Evolutionary conservation across 306 rosid genomes (phyloP), one percentile per base, ranked within the genome.

Genomic region (Rosa persica): DNA sequence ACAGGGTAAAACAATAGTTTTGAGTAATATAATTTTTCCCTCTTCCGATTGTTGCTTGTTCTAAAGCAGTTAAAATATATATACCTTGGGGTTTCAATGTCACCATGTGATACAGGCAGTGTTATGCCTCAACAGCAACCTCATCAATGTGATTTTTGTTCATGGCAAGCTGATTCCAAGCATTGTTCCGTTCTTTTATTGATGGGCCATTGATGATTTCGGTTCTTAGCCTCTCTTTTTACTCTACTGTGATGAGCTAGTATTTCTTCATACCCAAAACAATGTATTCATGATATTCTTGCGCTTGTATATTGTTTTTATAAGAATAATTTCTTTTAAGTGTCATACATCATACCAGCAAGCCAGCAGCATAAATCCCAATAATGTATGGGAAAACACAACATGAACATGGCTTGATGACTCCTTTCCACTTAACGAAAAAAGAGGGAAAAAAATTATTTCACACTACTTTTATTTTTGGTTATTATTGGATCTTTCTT

Each of bases 31-130:
- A 22, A 55, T 38, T 38, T 49, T 46, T 68, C 23, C 62, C 36
- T 27, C 76, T 62, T 23, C 16, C 17, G 12, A 51, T 62, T 57
- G 22, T 83, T 69, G 80, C 81, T 64, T 75, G 71, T 62, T 62
- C 36, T 58, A 20, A 8, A 25, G 76, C 80, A 22, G 58, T 74
- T n/a, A 25, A 9, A 8, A 42, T 42, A 39, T 52, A 23, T 15
- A 12, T 43, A 30, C 75, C 70, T 74, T 22, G 55, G 74, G 25
- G 8, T 55, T 61, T 74, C 43, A 65, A 67, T 75, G 75, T 60
- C 40, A n/a, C 16, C 77, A n/a, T 7, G 1, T 64, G 54, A 72
- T 30, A 62, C 72, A 66, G 69, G 78, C 70, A 42, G 69, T 58
- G 42, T 58, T 74, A 5, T 58, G 43, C 42, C 42, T 2, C 3